phyloP scores from a whole-genome alignment of 2,329 filamentous ascomycete genomes.

The Fusarium cicatricum region DNA sequence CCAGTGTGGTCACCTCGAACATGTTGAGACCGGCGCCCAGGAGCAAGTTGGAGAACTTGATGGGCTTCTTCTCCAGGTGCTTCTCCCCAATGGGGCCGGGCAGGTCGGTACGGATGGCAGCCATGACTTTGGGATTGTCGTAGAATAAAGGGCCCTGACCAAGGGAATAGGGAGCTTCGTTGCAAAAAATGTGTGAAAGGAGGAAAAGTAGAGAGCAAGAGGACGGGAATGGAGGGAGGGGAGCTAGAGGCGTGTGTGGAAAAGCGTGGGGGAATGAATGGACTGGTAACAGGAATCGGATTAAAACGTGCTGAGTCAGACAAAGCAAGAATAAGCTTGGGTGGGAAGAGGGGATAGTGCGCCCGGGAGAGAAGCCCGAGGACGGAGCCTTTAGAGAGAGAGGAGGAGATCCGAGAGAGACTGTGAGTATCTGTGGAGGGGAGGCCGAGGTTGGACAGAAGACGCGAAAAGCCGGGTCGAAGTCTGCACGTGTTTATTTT shows the following conservation, averaged over 20 bases:
- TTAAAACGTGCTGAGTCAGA: slow-evolving; percentile 31
- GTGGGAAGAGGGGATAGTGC: neutral
- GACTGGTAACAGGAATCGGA: slow-evolving; percentile 1
- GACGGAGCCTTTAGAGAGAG: too few relatives aligned
- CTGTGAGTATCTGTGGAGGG: neutral
- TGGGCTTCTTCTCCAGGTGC: slow-evolving; percentile 94
- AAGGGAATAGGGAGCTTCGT: slow-evolving; percentile 95
- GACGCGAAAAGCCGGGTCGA: slow-evolving; percentile 27
- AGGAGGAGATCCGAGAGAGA: too few relatives aligned
- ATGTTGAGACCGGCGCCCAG: slow-evolving; percentile 93
- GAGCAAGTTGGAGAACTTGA: slow-evolving; percentile 99
- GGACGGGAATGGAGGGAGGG: slow-evolving; percentile 16
- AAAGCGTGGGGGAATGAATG: slow-evolving; percentile 22
- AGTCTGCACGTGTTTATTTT: slow-evolving; percentile 26
- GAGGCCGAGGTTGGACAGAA: slow-evolving; percentile 28
- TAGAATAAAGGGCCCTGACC: slow-evolving; percentile 84
- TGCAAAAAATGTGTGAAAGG: slow-evolving; percentile 55
- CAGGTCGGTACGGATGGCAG: slow-evolving; percentile 64
- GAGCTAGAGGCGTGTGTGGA: slow-evolving; percentile 38
- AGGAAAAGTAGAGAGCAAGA: slow-evolving; percentile 12
- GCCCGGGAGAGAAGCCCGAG: slow-evolving; percentile 22
- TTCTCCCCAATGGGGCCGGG: slow-evolving; percentile 58
- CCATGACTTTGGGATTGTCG: slow-evolving; percentile 66
- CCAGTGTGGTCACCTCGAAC: slow-evolving; percentile 80
- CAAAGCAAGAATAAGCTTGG: slow-evolving; percentile 25